Base-by-base conservation (phyloP, 352 stramenopile genomes). In the Albugo laibachii region DNA sequence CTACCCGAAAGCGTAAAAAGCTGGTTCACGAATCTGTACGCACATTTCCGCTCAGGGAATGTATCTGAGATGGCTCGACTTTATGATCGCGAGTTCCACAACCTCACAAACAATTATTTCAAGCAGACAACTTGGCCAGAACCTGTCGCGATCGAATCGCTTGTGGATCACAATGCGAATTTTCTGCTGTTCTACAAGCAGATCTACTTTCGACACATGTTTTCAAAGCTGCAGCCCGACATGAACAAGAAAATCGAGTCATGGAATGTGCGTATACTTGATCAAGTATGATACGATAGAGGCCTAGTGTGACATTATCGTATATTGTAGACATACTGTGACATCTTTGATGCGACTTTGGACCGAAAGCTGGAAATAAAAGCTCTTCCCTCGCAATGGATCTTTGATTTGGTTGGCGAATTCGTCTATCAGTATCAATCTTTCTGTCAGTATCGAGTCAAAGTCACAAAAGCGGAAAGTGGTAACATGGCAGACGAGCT, bases 351-450 rank as follows among this genome's bases (percentile, higher is more conserved):
- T 52, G 73, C 83, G 47, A 71, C 97, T 16, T 59, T 98, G 47
- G 66, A 86, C 47, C 62, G 84, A 39, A 81, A 64, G 52, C 60
- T 88, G 39, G 73, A 88, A 37, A 59, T 93, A 8, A 70, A 89
- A 49, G 65, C 57, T 40, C 67, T 99, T 44, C 80, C 95, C 13
- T 80, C 92, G 8, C 86, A 97, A 62, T 99, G 95, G 95, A 73
- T 94, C 38, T 98, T 98, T 64, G 94, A 98, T 69, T 94, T 99
- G 55, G 69, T 98, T 12, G 82, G 97, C 56, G 95, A 99, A 71
- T 99, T 98, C 57, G 83, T 98, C 1, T 99, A 98, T 68, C 93
- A 98, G 68, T 99, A 97, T 72, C 93, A 99, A 69, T 92, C 85
- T 50, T 98, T 97, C 61, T 97, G 87, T 63, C 92, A 98, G 65